Conservation (phyloP, 768 basidiomycete genomes). For the Hirschioporus abietinus region DNA sequence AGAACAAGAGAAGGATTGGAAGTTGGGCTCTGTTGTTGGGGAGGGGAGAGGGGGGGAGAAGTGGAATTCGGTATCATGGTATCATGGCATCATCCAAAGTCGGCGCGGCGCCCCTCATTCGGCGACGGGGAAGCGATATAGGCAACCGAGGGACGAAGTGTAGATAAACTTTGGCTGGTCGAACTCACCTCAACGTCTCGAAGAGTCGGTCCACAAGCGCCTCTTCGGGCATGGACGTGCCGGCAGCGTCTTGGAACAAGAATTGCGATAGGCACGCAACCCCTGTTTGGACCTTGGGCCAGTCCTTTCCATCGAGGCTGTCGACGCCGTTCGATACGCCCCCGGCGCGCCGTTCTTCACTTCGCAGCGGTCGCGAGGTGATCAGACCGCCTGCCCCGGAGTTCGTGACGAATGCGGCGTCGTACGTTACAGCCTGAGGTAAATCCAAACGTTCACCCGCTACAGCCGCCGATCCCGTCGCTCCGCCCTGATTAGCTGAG, state of each 20-base stretch:
- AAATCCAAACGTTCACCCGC: neutral
- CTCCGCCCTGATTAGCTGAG: slow-evolving; percentile 3
- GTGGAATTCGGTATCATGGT: neutral
- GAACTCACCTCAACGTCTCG: slow-evolving; percentile 61
- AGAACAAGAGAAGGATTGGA: slow-evolving; percentile 10
- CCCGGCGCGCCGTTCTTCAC: slow-evolving; percentile 44
- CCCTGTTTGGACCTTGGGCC: slow-evolving; percentile 74
- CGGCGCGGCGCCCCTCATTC: neutral
- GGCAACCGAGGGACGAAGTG: neutral
- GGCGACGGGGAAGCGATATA: neutral
- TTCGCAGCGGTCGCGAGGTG: slow-evolving; percentile 45
- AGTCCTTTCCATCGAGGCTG: slow-evolving; percentile 49
- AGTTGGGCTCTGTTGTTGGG: slow-evolving; percentile 6
- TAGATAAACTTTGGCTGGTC: neutral
- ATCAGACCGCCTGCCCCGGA: slow-evolving; percentile 62
- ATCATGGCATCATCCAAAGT: neutral
- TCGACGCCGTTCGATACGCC: slow-evolving; percentile 77
- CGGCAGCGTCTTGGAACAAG: slow-evolving; percentile 23
- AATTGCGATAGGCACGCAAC: slow-evolving; percentile 38
- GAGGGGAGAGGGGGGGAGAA: neutral
- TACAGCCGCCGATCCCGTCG: no score
- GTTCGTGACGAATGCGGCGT: slow-evolving; percentile 61
- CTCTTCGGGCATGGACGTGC: slow-evolving; percentile 37
- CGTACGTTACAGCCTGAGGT: slow-evolving; percentile 34
- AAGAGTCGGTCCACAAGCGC: slow-evolving; percentile 57